Conservation (phyloP, 2,329 filamentous ascomycete genomes). For the Penicillium sp. region DNA sequence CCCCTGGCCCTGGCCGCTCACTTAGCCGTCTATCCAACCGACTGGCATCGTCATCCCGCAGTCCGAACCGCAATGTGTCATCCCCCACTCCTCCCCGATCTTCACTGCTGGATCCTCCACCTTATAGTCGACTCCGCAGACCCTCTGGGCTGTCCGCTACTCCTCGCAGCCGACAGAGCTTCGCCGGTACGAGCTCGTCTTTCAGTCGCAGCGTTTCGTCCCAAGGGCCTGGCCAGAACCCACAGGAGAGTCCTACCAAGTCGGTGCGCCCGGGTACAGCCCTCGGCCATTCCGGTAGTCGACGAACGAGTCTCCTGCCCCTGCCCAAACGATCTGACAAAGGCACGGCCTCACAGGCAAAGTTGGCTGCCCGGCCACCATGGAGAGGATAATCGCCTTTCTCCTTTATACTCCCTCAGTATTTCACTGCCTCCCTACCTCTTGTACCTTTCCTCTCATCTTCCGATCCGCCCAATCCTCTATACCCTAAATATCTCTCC, state of each 20-base stretch:
- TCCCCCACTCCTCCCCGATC: conserved; percentile 40
- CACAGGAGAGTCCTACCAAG: conserved; percentile 38
- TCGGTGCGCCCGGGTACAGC: conserved; percentile 46
- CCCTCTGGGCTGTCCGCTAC: conserved; percentile 35
- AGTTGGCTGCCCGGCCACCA: conserved; percentile 42
- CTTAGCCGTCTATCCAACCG: conserved; percentile 44
- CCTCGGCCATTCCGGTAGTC: conserved; percentile 46
- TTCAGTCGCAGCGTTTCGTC: conserved; percentile 39
- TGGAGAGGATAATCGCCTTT: conserved; percentile 36
- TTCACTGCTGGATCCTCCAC: conserved; percentile 47
- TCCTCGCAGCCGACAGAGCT: conserved; percentile 49
- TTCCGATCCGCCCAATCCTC: background rate
- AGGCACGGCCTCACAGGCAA: conserved; percentile 35
- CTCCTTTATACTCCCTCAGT: background rate
- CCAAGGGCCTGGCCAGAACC: conserved; percentile 27
- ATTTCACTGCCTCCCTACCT: background rate
- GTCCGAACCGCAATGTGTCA: conserved; percentile 34
- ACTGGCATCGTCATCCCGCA: conserved; percentile 39
- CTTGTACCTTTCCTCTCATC: conserved; percentile 7
- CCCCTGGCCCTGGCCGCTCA: conserved; percentile 36
- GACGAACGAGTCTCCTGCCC: conserved; percentile 50
- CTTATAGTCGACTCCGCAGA: conserved; percentile 49
- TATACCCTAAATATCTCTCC: background rate
- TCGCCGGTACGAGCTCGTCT: conserved; percentile 37
- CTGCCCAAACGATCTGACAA: conserved; percentile 43